Evolutionary conservation across 139 green algal genomes (phyloP).

Genomic region (Dunaliella primolecta): DNA sequence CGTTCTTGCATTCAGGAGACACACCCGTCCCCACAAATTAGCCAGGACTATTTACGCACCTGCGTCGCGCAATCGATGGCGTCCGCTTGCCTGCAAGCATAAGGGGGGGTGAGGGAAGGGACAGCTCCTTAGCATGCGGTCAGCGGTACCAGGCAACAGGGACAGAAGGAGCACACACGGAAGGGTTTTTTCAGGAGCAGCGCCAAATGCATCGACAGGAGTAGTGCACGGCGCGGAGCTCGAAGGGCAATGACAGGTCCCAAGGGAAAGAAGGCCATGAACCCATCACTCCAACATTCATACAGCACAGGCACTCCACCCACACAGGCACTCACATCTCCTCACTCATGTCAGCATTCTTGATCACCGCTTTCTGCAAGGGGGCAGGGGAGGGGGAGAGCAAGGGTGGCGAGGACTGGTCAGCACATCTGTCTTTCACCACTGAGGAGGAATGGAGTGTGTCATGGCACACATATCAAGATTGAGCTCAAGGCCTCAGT

Average conservation of each 20-base stretch:
- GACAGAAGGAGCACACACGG: no score
- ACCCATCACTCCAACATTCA: no score
- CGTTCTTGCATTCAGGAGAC: no score
- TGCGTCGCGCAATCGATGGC: slow-evolving; percentile 83
- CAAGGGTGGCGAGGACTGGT: slow-evolving; percentile 13
- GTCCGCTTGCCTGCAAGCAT: slow-evolving; percentile 68
- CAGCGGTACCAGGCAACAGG: no score
- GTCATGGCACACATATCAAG: not conserved
- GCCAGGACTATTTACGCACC: slow-evolving; percentile 36
- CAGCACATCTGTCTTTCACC: slow-evolving; percentile 13
- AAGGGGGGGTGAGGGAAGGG: not conserved
- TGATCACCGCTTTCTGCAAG: slow-evolving; percentile 73
- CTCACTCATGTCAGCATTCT: slow-evolving; percentile 94
- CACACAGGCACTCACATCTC: slow-evolving; percentile 66
- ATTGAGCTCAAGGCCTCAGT: no score
- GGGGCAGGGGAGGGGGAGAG: not conserved
- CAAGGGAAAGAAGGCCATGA: no score
- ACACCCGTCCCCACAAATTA: not conserved
- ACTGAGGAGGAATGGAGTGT: not conserved
- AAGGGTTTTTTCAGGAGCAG: no score
- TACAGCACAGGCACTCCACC: no score
- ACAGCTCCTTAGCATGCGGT: no score
- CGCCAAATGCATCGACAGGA: no score
- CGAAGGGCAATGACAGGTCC: no score
- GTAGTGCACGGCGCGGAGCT: no score